Percentiles rank a stretch among this genome's conserved stretches.
Conservation (phyloP, 176 grass and related monocot genomes). For the Puccinellia tenuiflora region DNA sequence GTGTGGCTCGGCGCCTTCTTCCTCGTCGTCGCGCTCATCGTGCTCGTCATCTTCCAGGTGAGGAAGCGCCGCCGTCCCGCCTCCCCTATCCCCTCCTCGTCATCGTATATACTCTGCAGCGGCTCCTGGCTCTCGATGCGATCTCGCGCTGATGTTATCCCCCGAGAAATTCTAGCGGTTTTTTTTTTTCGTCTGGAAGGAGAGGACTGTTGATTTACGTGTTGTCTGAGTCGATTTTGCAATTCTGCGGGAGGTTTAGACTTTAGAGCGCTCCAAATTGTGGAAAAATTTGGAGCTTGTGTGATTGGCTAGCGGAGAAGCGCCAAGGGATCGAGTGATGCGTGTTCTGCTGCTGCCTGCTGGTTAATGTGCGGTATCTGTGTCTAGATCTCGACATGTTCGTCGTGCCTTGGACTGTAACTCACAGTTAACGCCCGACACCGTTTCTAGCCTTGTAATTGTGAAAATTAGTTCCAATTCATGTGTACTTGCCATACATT, state of each 20-base stretch:
- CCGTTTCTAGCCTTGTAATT: not conserved
- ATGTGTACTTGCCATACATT: not conserved
- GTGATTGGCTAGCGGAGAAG: not conserved
- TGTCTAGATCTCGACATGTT: not conserved
- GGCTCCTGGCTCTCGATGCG: not conserved
- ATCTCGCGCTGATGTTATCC: not conserved
- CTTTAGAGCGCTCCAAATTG: not conserved
- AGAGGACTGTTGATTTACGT: not conserved
- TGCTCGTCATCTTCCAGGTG: constrained; percentile 95
- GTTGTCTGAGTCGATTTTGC: not conserved
- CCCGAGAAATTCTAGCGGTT: not conserved
- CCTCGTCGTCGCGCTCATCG: constrained; percentile 78
- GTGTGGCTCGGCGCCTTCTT: constrained; percentile 91
- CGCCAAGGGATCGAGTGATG: not conserved
- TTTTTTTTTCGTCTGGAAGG: no score
- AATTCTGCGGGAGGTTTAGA: not conserved
- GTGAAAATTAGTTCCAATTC: not conserved
- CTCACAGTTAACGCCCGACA: not conserved
- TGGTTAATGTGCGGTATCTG: not conserved
- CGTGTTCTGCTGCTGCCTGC: not conserved
- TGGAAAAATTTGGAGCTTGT: not conserved
- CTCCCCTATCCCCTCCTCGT: not conserved
- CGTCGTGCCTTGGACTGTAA: not conserved
- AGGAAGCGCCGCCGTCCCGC: not conserved
- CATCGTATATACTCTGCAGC: no score